Percentiles rank a stretch among this genome's conserved stretches.
phyloP scores from a whole-genome alignment of 495 filamentous ascomycete genomes.

The Parathielavia hyrcaniae region DNA sequence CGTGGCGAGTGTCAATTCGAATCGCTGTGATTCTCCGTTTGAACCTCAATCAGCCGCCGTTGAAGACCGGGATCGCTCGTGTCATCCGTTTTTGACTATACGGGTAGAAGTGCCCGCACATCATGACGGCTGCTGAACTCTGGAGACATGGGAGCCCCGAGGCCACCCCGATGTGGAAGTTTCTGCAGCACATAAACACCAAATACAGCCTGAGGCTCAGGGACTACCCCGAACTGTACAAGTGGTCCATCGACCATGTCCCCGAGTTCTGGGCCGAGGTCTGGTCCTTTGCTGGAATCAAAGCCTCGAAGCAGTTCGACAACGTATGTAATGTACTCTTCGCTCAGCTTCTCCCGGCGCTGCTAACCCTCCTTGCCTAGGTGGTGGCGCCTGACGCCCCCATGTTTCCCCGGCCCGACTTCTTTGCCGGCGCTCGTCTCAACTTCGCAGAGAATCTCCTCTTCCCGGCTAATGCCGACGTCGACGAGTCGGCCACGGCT shows the following conservation, averaged over 20 bases:
- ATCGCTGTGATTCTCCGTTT: no score
- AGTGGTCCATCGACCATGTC: constrained; percentile 76
- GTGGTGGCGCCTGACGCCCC: constrained; percentile 57
- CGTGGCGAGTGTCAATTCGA: no score
- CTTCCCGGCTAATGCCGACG: constrained; percentile 52
- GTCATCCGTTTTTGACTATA: no score
- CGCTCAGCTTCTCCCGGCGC: background rate
- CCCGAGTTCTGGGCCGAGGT: constrained; percentile 77
- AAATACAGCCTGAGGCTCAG: constrained; percentile 58
- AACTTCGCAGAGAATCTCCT: constrained; percentile 94
- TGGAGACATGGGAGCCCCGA: constrained; percentile 67
- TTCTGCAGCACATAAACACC: constrained; percentile 60
- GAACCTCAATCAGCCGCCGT: no score
- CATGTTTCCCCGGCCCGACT: constrained; percentile 80
- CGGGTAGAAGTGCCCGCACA: background rate
- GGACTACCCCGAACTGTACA: constrained; percentile 64
- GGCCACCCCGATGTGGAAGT: constrained; percentile 61
- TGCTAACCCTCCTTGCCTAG: constrained; percentile 41
- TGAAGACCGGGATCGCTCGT: no score
- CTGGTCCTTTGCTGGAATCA: constrained; percentile 74
- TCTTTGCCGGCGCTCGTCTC: constrained; percentile 69
- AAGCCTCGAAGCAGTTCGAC: constrained; percentile 56
- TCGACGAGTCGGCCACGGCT: constrained; percentile 55
- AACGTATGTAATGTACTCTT: constrained; percentile 43
- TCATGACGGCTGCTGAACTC: constrained; percentile 46